Base-by-base conservation (phyloP, 257 asterid genomes). In the Catharanthus roseus region DNA sequence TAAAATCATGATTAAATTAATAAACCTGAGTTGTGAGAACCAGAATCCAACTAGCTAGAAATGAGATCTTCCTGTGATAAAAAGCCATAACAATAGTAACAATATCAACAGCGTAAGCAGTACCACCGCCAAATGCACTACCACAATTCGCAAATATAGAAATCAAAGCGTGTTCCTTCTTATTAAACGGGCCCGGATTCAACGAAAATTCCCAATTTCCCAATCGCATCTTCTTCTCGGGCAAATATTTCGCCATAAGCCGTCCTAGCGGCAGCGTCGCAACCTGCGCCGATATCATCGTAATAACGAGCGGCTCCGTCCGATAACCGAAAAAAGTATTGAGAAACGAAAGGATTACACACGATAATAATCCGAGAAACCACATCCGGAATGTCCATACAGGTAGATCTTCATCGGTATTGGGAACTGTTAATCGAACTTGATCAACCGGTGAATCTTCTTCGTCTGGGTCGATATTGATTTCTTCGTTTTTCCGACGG, bases 361-460 rank as follows among this genome's bases (percentile, higher is more conserved):
- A 67, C 6, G 71, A 67, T 1, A 67, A 1, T 4, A 67, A 3
- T 9, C 71, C 71, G 16, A 67, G 57, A 28, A 29, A 28, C 71
- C 71, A 67, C 71, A 67, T 67, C 41, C 71, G 39, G 7, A 67
- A 67, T 16, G 71, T 67, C 71, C 71, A 67, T 16, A 67, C 71
- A 0, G 71, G 71, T 7, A 67, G 60, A 0, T 39, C 6, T 0
- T 67, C 71, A 26, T 67, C 71, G 0, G 26, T 4, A 5, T 47
- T 67, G 13, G 71, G 5, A 0, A 67, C 71, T 0, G 71, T 67
- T 21, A 49, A 19, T 0, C 71, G 71, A 4, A 67, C 71, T 45
- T 67, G 60, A 16, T 67, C 72, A 1, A 67, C 15, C 0, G 72
- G 72, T 5, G 72, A 67, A 3, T 67, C 45, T 28, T 67, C 72